These are phyloP conservation scores for Neofusicoccum umdonicola DNA, from an alignment of 2,329 filamentous ascomycete genomes.

Conservation along the genomic window DNA sequence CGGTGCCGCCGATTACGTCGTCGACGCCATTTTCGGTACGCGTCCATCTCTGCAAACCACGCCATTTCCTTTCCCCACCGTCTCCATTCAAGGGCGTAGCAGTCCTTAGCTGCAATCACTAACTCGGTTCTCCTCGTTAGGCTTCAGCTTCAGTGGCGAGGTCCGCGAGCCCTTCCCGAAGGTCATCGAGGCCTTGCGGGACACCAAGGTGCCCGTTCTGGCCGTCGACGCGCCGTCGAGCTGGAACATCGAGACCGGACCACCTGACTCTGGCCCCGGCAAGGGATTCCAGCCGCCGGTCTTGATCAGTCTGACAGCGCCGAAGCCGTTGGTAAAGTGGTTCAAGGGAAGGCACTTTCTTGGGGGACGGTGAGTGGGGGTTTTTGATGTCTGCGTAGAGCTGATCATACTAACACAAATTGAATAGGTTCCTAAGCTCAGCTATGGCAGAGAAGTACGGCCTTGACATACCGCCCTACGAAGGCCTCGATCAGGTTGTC, in stretches of 20 bases:
- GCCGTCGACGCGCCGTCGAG: slow-evolving; percentile 91
- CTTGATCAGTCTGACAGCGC: slow-evolving; percentile 85
- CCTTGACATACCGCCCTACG: slow-evolving; percentile 77
- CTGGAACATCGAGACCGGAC: slow-evolving; percentile 88
- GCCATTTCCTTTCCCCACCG: no score
- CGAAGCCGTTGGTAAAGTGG: slow-evolving; percentile 81
- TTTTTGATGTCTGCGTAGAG: not conserved
- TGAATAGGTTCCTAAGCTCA: slow-evolving; percentile 69
- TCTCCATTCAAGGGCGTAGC: no score
- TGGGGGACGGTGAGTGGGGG: slow-evolving; percentile 65
- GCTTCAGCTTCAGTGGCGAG: slow-evolving; percentile 89
- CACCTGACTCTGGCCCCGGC: slow-evolving; percentile 72
- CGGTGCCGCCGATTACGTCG: slow-evolving; percentile 69
- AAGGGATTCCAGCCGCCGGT: slow-evolving; percentile 76
- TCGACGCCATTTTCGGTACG: slow-evolving; percentile 85
- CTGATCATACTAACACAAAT: slow-evolving; percentile 18
- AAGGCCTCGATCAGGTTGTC: slow-evolving; percentile 84
- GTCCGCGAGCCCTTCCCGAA: slow-evolving; percentile 87
- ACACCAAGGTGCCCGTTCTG: slow-evolving; percentile 72
- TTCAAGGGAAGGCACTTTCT: slow-evolving; percentile 90
- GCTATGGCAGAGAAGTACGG: slow-evolving; percentile 80
- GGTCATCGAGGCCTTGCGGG: slow-evolving; percentile 74
- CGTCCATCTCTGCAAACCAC: not conserved
- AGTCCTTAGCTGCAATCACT: no score
- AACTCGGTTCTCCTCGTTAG: not conserved